Percentiles rank a stretch among this genome's conserved stretches.
These are phyloP conservation scores for Talaromyces sp. DNA, from an alignment of 2,329 filamentous ascomycete genomes.

Conservation along the genomic window DNA sequence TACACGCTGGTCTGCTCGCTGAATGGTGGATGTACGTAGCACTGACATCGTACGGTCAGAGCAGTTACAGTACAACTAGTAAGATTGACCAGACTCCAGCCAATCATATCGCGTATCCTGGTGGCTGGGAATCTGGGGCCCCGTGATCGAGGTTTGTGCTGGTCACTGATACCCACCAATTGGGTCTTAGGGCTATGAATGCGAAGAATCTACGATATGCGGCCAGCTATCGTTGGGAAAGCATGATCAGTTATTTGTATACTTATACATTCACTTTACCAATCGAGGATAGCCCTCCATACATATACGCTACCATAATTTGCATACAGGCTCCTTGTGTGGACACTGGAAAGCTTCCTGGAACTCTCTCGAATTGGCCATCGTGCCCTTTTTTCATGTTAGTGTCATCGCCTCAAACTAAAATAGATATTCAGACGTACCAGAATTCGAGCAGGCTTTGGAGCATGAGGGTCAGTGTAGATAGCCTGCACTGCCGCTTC, in stretches of 20 bases:
- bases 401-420: slow-evolving; percentile 8
- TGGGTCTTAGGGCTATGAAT: neutral
- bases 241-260: neutral
- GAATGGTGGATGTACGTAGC: neutral
- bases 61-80: neutral
- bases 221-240: neutral
- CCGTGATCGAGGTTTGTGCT: neutral
- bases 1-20: neutral
- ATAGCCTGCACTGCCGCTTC: slow-evolving; percentile 59
- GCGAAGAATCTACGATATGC: neutral
- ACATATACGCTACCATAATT: slow-evolving; percentile 60
- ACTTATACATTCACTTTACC: neutral
- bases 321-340: slow-evolving; percentile 64
- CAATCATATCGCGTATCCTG: neutral
- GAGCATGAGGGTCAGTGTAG: slow-evolving; percentile 65
- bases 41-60: neutral
- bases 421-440: neutral
- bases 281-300: neutral
- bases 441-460: slow-evolving; percentile 58
- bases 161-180: neutral
- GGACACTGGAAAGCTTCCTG: slow-evolving; percentile 66
- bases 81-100: neutral
- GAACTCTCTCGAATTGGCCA: slow-evolving; percentile 67
- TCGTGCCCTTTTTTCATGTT: slow-evolving; percentile 50
- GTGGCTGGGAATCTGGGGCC: neutral